phyloP scores from a whole-genome alignment of 768 basidiomycete species.

The Symmetrospora coprosmae region DNA sequence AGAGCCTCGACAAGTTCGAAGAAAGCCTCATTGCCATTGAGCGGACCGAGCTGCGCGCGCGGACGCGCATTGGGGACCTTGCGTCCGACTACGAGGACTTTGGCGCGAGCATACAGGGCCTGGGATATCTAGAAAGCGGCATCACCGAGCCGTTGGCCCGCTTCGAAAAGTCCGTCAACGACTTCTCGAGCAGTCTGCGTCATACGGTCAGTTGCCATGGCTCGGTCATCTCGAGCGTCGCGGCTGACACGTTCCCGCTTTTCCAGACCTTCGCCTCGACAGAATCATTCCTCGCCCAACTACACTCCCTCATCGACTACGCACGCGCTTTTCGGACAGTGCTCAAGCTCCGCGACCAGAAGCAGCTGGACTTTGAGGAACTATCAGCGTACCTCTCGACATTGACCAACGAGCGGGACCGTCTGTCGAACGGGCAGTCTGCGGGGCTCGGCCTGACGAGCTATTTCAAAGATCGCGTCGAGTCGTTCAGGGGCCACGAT shows the following conservation, averaged over 20 bases:
- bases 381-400: slow-evolving; percentile 84
- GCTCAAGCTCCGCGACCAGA: slow-evolving; percentile 88
- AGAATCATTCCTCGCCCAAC: slow-evolving; percentile 76
- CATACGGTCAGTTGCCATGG: not conserved
- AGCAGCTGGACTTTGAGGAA: slow-evolving; percentile 97
- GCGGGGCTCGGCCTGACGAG: slow-evolving; percentile 56
- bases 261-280: slow-evolving; percentile 77
- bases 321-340: slow-evolving; percentile 86
- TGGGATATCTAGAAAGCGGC: slow-evolving; percentile 94
- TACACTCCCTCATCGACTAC: slow-evolving; percentile 86
- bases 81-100: slow-evolving; percentile 94
- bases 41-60: slow-evolving; percentile 60
- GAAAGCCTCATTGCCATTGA: slow-evolving; percentile 75
- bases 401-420: slow-evolving; percentile 82
- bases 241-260: not conserved
- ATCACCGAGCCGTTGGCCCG: slow-evolving; percentile 95
- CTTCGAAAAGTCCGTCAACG: slow-evolving; percentile 87
- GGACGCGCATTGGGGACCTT: slow-evolving; percentile 82
- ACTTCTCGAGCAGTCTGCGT: slow-evolving; percentile 51
- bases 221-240: not conserved
- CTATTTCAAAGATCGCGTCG: slow-evolving; percentile 83
- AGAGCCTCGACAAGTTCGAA: slow-evolving; percentile 87
- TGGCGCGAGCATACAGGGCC: slow-evolving; percentile 85
- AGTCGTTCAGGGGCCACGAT: slow-evolving; percentile 77
- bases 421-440: slow-evolving; percentile 79